Evolutionary conservation across 805 yeast species (phyloP).

Genomic region (Spathaspora boniae): DNA sequence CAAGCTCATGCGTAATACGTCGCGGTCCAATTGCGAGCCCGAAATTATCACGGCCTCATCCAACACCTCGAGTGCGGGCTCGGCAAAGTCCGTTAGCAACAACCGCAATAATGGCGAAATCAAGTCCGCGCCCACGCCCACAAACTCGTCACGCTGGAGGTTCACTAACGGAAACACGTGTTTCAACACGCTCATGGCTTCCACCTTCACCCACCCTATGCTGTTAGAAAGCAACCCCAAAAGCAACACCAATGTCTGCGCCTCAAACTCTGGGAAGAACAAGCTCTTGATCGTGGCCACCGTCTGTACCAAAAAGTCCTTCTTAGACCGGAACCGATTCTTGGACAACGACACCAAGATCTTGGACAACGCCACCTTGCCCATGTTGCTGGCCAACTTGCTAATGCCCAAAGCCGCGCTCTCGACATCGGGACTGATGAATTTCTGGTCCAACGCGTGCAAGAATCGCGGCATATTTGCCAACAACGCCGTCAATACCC

Average conservation of each 20-base stretch:
- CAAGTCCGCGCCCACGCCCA: conserved; percentile 91
- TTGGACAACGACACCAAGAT: conserved; percentile 75
- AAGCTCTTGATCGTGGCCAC: conserved; percentile 62
- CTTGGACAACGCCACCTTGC: conserved; percentile 59
- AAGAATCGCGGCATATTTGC: conserved; percentile 82
- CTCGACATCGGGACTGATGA: conserved; percentile 45
- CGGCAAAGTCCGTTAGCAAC: conserved; percentile 79
- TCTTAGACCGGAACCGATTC: conserved; percentile 80
- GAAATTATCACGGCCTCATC: conserved; percentile 84
- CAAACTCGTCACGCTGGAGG: conserved; percentile 70
- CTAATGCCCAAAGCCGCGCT: conserved; percentile 46
- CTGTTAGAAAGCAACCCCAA: conserved; percentile 78
- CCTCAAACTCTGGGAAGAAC: conserved; percentile 73
- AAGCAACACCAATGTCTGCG: conserved; percentile 69
- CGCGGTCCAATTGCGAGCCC: conserved; percentile 87
- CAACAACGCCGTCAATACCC: conserved; percentile 69
- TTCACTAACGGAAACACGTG: conserved; percentile 75
- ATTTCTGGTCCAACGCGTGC: conserved; percentile 63
- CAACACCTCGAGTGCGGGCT: conserved; percentile 82
- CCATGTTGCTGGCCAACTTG: conserved; percentile 55
- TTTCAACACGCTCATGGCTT: conserved; percentile 73
- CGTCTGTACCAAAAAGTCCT: conserved; percentile 82
- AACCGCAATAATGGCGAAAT: conserved; percentile 86
- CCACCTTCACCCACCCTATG: conserved; percentile 73
- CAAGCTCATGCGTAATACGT: conserved; percentile 84